Evolutionary conservation across 1,284 basidiomycete genomes (phyloP).

Genomic region (Apiotrichum siamense): DNA sequence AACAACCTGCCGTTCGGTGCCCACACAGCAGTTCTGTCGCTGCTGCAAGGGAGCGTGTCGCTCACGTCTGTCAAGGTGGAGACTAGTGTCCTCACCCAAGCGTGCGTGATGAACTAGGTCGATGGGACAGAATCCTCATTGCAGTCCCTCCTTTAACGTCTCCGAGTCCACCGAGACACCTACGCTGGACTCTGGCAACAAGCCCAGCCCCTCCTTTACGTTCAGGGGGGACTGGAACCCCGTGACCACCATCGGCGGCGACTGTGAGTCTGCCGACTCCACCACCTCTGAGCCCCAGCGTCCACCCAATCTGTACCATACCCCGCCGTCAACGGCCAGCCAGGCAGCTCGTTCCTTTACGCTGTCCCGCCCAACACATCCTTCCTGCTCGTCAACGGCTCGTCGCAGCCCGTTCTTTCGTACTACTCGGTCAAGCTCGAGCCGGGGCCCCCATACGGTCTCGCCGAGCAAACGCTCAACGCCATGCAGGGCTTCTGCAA

Average conservation of each 20-base stretch:
- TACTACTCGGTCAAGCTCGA: not conserved
- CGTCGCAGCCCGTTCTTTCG: not conserved
- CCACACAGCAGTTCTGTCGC: not conserved
- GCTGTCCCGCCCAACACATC: not conserved
- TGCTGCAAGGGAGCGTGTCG: not conserved
- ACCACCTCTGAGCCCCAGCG: not conserved
- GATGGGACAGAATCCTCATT: not conserved
- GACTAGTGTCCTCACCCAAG: not conserved
- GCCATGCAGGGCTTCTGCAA: not conserved
- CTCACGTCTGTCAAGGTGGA: not conserved
- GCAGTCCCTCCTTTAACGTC: not conserved
- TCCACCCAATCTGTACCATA: not conserved
- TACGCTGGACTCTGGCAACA: not conserved
- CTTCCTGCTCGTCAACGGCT: not conserved
- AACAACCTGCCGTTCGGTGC: not conserved
- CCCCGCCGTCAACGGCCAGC: not conserved
- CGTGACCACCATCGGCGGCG: not conserved
- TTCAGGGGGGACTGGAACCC: not conserved
- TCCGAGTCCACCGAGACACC: not conserved
- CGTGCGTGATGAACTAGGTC: not conserved
- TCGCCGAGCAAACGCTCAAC: too few relatives aligned
- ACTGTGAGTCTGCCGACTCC: not conserved
- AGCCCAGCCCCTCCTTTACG: not conserved
- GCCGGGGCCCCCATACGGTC: not conserved
- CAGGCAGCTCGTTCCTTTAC: not conserved